Conservation (phyloP, 192 early-diverging fungal genomes). For the Kickxella alabastrina region DNA sequence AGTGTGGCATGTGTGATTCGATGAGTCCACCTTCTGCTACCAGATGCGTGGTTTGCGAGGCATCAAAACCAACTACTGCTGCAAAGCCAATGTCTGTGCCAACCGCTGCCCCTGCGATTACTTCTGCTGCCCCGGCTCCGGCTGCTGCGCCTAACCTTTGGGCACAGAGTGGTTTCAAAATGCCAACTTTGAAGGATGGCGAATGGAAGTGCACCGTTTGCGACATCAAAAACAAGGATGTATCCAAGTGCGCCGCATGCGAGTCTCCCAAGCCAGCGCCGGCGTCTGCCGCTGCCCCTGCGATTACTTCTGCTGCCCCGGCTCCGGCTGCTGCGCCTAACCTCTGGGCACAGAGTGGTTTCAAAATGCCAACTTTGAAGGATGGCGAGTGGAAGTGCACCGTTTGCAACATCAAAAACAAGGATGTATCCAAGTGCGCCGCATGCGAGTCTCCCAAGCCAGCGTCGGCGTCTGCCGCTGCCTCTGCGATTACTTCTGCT, state of each 20-base stretch:
- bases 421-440: constrained; percentile 11
- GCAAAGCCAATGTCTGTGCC: too few species aligned
- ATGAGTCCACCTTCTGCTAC: constrained; percentile 9
- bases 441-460: constrained; percentile 24
- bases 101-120: too few species aligned
- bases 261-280: constrained; percentile 13
- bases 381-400: constrained; percentile 12
- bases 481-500: not conserved
- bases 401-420: constrained; percentile 13
- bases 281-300: constrained; percentile 1
- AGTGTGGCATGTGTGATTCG: constrained; percentile 18
- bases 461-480: too few species aligned
- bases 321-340: not conserved
- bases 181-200: constrained; percentile 3
- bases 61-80: constrained; percentile 12
- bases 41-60: constrained; percentile 23
- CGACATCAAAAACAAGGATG: constrained; percentile 12
- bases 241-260: constrained; percentile 22
- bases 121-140: not conserved
- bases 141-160: not conserved
- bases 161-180: constrained; percentile 3
- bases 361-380: not conserved
- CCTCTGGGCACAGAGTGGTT: constrained; percentile 6
- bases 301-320: not conserved
- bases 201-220: constrained; percentile 30